Percentiles rank a stretch among this genome's conserved stretches.
Evolutionary conservation across 2,329 filamentous ascomycete genomes (phyloP).

Genomic region (Neonectria neomacrospora): DNA sequence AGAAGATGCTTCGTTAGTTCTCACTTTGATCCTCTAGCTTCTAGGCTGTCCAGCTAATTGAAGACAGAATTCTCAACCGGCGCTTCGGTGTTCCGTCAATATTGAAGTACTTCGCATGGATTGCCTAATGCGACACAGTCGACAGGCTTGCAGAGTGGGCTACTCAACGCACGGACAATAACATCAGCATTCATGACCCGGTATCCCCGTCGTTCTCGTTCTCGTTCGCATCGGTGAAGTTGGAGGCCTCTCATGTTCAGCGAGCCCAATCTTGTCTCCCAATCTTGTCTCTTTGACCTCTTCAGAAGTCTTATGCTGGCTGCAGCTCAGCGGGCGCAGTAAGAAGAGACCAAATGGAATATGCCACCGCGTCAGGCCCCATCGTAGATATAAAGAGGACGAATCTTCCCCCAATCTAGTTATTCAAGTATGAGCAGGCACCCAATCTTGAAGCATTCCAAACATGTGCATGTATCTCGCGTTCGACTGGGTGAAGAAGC

Average conservation of each 20-base stretch:
- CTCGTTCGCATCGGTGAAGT: not conserved
- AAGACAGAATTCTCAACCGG: not conserved
- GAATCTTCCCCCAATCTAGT: not conserved
- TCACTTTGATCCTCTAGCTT: not conserved
- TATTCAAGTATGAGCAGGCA: not conserved
- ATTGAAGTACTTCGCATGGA: not conserved
- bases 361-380: too few relatives aligned
- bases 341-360: too few relatives aligned
- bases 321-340: not conserved
- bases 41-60: not conserved
- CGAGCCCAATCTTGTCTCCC: too few relatives aligned
- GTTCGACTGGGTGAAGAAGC: not conserved
- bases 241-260: too few relatives aligned
- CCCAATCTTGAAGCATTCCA: not conserved
- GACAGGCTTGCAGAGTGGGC: not conserved
- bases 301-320: too few relatives aligned
- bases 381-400: not conserved
- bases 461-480: not conserved
- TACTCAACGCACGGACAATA: not conserved
- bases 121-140: not conserved
- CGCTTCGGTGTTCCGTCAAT: not conserved
- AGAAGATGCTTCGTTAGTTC: too few relatives aligned
- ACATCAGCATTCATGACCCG: too few relatives aligned
- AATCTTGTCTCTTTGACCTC: too few relatives aligned
- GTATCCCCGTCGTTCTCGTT: not conserved